Base-by-base conservation (phyloP, 768 basidiomycete genomes). In the Mycena amicta region DNA sequence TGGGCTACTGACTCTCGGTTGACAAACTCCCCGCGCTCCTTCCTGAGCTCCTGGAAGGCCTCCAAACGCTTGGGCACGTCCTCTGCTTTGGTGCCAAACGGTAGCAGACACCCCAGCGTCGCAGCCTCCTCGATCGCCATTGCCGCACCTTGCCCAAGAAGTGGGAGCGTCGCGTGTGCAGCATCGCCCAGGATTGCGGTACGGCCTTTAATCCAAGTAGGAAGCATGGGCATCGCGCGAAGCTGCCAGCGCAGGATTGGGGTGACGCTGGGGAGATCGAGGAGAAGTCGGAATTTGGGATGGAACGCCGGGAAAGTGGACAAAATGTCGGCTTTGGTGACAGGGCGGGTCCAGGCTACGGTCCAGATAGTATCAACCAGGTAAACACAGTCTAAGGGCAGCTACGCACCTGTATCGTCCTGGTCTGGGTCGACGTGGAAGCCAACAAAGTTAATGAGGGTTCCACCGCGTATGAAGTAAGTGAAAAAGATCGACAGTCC, bases 121-220 rank as follows among this genome's bases (percentile, higher is more conserved):
- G 37, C 58, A 11, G 64, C 61, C 27, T 62, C 69, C 52, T 71
- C 70, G 50, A 69, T 58, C 1, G 68, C 70, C 29, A 67, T 60
- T 28, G 60, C 70, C 15, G 69, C 70, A 23, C 70, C 68, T 50
- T 67, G 66, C 5, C 66, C 70, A 18, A 65, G 41, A 25, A 60
- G 52, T 4, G 70, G 68, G 2, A 62, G 61, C 27, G 68, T 71
- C 8, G 68, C 70, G 49, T 71, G 70, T 16, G 68, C 66, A 5
- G 58, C 62, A 29, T 60, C 61, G 15, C 62, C 61, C 5, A 61
- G 22, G 27, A 59, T 50, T 3, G 53, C 54, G 3, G 55, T 50
- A 16, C 52, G 55, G 5, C 62, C 58, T 31, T 40, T 46, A 8
- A 57, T 50, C 58, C 62, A 60, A 12, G 51, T 59, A 2, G 39